Conservation (phyloP, 2,329 filamentous ascomycete genomes). For the Lecanicillium sp. region DNA sequence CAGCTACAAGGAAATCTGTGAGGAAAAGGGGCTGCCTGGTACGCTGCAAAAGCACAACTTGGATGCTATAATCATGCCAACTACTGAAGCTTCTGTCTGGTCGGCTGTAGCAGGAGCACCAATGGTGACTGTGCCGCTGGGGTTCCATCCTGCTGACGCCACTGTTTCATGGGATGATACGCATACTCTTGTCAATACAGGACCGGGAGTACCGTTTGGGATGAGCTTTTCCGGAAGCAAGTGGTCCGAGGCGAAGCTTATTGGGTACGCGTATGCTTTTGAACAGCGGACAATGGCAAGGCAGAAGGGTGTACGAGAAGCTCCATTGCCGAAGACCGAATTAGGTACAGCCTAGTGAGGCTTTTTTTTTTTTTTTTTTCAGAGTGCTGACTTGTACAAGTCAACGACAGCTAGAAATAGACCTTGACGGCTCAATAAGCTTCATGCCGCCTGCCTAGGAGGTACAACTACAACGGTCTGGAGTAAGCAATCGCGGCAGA, state of each 20-base stretch:
- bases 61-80: constrained; percentile 55
- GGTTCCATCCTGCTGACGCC: constrained; percentile 43
- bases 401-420: too few species aligned
- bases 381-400: too few species aligned
- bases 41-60: constrained; percentile 47
- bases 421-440: too few species aligned
- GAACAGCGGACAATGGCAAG: constrained; percentile 46
- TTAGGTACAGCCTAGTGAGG: too few species aligned
- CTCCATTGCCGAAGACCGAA: too few species aligned
- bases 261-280: constrained; percentile 60
- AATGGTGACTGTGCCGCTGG: constrained; percentile 55
- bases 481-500: too few species aligned
- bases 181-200: constrained; percentile 42
- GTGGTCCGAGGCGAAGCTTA: constrained; percentile 53
- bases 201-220: constrained; percentile 51
- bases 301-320: too few species aligned
- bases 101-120: constrained; percentile 51
- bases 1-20: constrained; percentile 43
- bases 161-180: constrained; percentile 34
- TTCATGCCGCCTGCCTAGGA: too few species aligned
- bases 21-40: constrained; percentile 48
- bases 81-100: constrained; percentile 34
- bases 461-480: too few species aligned
- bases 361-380: too few species aligned
- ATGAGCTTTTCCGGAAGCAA: constrained; percentile 52